phyloP scores from a whole-genome alignment of 2,329 filamentous ascomycete genomes.

The Colletotrichum sp. region DNA sequence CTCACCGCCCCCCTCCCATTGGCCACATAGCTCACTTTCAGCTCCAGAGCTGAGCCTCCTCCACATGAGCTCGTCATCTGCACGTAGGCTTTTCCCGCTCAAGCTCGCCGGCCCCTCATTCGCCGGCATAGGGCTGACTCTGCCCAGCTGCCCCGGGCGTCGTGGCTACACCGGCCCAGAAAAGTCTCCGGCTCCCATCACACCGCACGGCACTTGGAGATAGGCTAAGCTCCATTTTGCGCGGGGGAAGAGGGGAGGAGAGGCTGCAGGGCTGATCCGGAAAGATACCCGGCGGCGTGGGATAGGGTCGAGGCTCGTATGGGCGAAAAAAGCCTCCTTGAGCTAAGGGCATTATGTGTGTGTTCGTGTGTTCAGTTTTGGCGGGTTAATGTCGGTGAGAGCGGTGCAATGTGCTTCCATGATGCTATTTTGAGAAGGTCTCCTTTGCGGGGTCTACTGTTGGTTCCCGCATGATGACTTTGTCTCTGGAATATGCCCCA shows the following conservation, averaged over 20 bases:
- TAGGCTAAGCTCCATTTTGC: not conserved
- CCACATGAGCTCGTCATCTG: not conserved
- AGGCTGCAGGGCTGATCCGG: not conserved
- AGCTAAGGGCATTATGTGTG: not conserved
- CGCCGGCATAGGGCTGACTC: not conserved
- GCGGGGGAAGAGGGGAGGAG: not conserved
- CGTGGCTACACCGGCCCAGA: not conserved
- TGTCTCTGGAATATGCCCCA: not conserved
- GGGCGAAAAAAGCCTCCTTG: not conserved
- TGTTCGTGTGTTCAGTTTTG: not conserved
- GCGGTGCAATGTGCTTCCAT: not conserved
- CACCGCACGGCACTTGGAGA: not conserved
- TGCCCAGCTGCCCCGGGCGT: not conserved
- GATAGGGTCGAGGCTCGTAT: not conserved
- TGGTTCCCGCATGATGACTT: not conserved
- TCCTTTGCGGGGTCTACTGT: too few relatives aligned
- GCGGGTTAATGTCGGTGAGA: not conserved
- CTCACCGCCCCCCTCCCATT: not conserved
- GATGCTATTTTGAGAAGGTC: slow-evolving; percentile 4
- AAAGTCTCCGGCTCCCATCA: not conserved
- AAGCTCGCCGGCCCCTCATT: not conserved
- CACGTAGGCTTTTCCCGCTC: not conserved
- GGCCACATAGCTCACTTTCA: not conserved
- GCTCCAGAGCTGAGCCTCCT: slow-evolving; percentile 6
- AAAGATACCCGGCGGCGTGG: not conserved